Evolutionary conservation across 805 yeast genomes (phyloP), one percentile per base, ranked within the genome.

Genomic region (Torulaspora delbrueckii): DNA sequence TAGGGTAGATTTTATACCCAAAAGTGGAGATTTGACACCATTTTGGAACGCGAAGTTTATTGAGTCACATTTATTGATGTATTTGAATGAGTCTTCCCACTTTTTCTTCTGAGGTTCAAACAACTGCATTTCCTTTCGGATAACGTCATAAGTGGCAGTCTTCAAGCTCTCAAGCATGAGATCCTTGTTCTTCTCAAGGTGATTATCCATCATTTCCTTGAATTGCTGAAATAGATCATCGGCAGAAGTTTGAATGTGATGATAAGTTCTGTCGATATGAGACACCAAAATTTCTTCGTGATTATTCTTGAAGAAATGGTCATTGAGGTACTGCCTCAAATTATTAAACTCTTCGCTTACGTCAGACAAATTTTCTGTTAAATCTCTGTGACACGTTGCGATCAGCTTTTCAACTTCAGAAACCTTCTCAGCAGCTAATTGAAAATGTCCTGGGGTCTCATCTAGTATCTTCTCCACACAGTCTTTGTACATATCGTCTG

Each of bases 31-130:
- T 6, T 41, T 47, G 44, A 58, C 49, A 16, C 54, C 49, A 27
- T 52, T 48, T 19, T 53, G 53, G 26, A 57, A 57, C 2, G 42
- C 48, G 30, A 59, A 60, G 38, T 56, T 63, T 10, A 62, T 41
- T 8, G 61, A 58, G 52, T 66, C 70, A 41, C 65, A 60, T n/a
- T 51, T 47, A 38, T 66, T 66, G 18, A 66, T 62, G 13, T 58
- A 47, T 6, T 59, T 59, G 8, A 63, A 54, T 4, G 68, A 60
- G 8, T 51, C 51, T 46, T 58, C 61, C 63, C 67, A 64, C 33
- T 56, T 60, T 8, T 50, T 42, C 41, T 47, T 54, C n/a, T 57
- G 52, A 5, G 68, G 68, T 24, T 58, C 58, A 23, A 65, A 55
- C 8, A 51, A 44, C 10, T 51, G 46, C 56, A 60, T 54, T 46